Percentiles rank a stretch among this genome's conserved stretches.
Evolutionary conservation across 306 rosid species (phyloP).

Genomic region (Pachyrhizus erosus): DNA sequence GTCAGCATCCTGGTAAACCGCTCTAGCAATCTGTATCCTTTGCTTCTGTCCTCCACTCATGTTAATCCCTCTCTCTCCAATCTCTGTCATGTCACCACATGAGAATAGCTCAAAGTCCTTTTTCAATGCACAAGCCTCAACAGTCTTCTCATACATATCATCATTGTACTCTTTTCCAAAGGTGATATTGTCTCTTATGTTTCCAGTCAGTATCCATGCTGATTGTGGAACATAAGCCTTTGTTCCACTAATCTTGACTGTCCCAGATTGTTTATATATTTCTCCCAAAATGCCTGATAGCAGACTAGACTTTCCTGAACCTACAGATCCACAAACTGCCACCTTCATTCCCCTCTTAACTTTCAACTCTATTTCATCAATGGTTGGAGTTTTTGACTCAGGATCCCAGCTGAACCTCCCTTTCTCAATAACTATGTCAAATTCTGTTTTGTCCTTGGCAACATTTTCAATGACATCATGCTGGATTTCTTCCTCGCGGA

Average conservation of each 20-base stretch:
- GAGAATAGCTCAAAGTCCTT: constrained; percentile 93
- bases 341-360: constrained; percentile 96
- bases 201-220: constrained; percentile 95
- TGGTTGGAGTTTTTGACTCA: constrained; percentile 63
- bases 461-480: constrained; percentile 66
- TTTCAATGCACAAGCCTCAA: constrained; percentile 84
- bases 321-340: constrained; percentile 94
- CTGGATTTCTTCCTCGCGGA: constrained; percentile 82
- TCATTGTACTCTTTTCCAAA: constrained; percentile 73
- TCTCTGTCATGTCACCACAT: constrained; percentile 83
- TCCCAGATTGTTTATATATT: constrained; percentile 73
- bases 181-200: constrained; percentile 79
- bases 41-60: constrained; percentile 99
- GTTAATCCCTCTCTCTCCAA: constrained; percentile 96
- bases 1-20: constrained; percentile 91
- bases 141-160: constrained; percentile 66
- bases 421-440: constrained; percentile 63
- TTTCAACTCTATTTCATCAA: constrained; percentile 66
- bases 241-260: constrained; percentile 82
- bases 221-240: constrained; percentile 95
- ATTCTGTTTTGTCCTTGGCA: constrained; percentile 63
- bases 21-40: constrained; percentile 92
- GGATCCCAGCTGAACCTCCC: constrained; percentile 91
- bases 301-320: constrained; percentile 90
- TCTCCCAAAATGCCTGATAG: constrained; percentile 84